Conservation (phyloP, 192 early-diverging fungal genomes). For the Phlyctochytrium planicorne region DNA sequence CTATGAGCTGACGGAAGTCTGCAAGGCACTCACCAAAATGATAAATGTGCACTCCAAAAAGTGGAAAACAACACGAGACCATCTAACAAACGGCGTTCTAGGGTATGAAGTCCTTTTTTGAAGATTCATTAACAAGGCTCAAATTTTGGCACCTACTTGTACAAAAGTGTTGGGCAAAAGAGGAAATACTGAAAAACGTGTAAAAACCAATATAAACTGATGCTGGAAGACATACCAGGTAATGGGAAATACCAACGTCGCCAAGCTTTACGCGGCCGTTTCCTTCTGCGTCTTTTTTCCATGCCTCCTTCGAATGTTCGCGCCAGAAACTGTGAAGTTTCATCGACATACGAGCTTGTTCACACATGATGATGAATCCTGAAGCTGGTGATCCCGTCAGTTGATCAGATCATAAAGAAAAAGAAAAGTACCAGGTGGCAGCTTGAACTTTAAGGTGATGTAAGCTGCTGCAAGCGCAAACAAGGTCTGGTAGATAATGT, state of each 20-base stretch:
- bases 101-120: conserved; percentile 5
- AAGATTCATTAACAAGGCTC: not conserved
- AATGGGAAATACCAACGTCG: not conserved
- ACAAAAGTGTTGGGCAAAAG: conserved; percentile 1
- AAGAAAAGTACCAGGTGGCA: not conserved
- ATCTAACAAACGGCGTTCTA: conserved; percentile 6
- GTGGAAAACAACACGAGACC: not conserved
- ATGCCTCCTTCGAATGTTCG: not conserved
- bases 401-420: not conserved
- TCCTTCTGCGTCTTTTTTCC: not conserved
- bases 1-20: not conserved
- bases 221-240: not conserved
- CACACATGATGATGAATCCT: not conserved
- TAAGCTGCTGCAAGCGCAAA: not conserved
- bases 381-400: not conserved
- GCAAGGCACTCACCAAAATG: not conserved
- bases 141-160: not conserved
- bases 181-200: not conserved
- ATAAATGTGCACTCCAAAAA: not conserved
- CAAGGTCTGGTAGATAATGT: not conserved
- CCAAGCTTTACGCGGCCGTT: not conserved
- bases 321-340: not conserved
- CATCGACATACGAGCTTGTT: not conserved
- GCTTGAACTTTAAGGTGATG: not conserved
- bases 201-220: not conserved